A percentile compares a stretch with the other conserved stretches of the same genome.
Evolutionary conservation across 2,329 filamentous ascomycete genomes (phyloP).

Genomic region (Apiospora marii): DNA sequence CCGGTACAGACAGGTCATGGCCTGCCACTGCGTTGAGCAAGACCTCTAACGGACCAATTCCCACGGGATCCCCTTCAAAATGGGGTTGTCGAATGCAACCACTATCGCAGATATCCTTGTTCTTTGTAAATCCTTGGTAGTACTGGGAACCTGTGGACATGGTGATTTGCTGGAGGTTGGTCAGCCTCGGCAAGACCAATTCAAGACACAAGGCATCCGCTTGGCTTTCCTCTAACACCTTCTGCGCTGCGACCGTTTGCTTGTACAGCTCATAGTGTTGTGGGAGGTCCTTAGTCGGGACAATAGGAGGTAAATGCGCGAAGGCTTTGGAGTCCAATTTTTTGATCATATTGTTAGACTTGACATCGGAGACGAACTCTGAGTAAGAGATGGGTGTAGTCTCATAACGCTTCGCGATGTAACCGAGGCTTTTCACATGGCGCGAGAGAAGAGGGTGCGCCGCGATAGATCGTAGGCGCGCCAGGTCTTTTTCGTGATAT

Average conservation of each 20-base stretch:
- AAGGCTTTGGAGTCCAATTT: background rate
- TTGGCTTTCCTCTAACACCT: background rate
- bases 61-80: background rate
- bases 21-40: conserved; percentile 4
- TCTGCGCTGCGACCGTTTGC: background rate
- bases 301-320: background rate
- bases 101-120: background rate
- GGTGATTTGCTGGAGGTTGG: conserved; percentile 31
- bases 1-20: background rate
- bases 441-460: conserved; percentile 18
- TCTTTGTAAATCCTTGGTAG: background rate
- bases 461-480: conserved; percentile 25
- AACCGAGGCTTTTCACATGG: conserved; percentile 26
- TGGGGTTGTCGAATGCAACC: background rate
- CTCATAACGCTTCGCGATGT: background rate
- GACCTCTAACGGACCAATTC: background rate
- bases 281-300: background rate
- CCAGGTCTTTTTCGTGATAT: conserved; percentile 30
- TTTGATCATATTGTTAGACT: background rate
- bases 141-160: background rate
- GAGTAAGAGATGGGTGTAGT: background rate
- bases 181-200: conserved; percentile 29
- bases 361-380: background rate
- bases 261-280: conserved; percentile 2
- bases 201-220: background rate